Conservation (phyloP, 805 yeast species). For the Dipodascus geniculatus region DNA sequence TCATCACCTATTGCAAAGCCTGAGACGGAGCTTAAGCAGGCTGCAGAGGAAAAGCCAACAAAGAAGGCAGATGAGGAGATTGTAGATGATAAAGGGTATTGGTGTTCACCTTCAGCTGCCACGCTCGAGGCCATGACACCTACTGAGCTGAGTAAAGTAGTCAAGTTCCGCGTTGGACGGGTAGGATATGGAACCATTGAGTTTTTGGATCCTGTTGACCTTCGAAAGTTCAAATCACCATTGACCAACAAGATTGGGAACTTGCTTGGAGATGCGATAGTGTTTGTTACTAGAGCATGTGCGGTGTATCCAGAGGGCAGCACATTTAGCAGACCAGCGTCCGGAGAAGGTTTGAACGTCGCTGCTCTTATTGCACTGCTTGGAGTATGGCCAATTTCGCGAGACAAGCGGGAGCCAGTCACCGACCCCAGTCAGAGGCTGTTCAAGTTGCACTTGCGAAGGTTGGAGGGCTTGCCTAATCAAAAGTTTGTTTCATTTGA, state of each 20-base stretch:
- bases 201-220: conserved; percentile 73
- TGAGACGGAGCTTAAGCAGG: conserved; percentile 14
- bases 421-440: conserved; percentile 67
- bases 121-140: conserved; percentile 49
- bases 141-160: conserved; percentile 50
- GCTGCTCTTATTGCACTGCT: conserved; percentile 63
- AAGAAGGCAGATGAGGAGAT: conserved; percentile 29
- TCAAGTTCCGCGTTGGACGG: conserved; percentile 66
- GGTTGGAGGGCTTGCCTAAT: conserved; percentile 47
- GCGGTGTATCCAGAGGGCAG: conserved; percentile 61
- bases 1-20: too few relatives aligned
- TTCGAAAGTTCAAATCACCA: conserved; percentile 37
- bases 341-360: conserved; percentile 77
- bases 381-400: conserved; percentile 70
- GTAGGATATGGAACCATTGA: conserved; percentile 64
- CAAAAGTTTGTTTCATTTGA: conserved; percentile 68
- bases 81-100: conserved; percentile 65
- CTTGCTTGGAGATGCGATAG: conserved; percentile 52
- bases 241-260: conserved; percentile 35
- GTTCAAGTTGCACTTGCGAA: conserved; percentile 55
- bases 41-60: conserved; percentile 2
- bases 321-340: conserved; percentile 39
- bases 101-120: conserved; percentile 69
- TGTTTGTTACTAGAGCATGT: conserved; percentile 52
- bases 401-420: conserved; percentile 58